Evolutionary conservation across 345 rosid species (phyloP).

Genomic region (Passiflora organensis): DNA sequence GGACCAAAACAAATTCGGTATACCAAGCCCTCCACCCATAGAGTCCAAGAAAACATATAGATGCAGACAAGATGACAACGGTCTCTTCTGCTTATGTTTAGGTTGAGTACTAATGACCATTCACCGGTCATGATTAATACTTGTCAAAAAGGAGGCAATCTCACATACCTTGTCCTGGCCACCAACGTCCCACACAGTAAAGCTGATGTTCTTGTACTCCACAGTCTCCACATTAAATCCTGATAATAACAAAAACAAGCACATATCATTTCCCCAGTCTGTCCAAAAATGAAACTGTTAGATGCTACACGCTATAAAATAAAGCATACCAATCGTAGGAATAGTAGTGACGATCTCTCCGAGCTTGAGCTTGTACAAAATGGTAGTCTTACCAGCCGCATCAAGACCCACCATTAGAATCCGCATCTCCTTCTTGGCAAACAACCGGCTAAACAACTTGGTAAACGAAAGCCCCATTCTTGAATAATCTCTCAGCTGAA

Average conservation of each 20-base stretch:
- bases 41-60: background rate
- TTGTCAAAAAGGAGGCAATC: background rate
- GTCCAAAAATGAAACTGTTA: too few species aligned
- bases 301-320: background rate
- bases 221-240: conserved; percentile 24
- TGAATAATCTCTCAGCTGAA: conserved; percentile 10
- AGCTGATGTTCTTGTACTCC: conserved; percentile 24
- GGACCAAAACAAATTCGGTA: background rate
- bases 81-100: too few species aligned
- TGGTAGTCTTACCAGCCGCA: conserved; percentile 25
- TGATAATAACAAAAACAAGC: too few species aligned
- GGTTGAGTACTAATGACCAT: too few species aligned
- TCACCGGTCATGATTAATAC: too few species aligned
- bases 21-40: background rate
- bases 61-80: background rate
- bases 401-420: too few species aligned
- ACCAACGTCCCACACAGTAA: conserved; percentile 23
- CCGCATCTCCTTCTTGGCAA: conserved; percentile 22
- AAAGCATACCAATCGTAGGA: conserved; percentile 18
- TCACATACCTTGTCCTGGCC: conserved; percentile 25
- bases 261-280: too few species aligned
- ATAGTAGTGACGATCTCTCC: conserved; percentile 21
- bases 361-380: conserved; percentile 21
- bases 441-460: conserved; percentile 19
- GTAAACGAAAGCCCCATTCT: conserved; percentile 23